phyloP scores from a whole-genome alignment of 1,284 basidiomycete genomes.

The Moniliophthora roreri region DNA sequence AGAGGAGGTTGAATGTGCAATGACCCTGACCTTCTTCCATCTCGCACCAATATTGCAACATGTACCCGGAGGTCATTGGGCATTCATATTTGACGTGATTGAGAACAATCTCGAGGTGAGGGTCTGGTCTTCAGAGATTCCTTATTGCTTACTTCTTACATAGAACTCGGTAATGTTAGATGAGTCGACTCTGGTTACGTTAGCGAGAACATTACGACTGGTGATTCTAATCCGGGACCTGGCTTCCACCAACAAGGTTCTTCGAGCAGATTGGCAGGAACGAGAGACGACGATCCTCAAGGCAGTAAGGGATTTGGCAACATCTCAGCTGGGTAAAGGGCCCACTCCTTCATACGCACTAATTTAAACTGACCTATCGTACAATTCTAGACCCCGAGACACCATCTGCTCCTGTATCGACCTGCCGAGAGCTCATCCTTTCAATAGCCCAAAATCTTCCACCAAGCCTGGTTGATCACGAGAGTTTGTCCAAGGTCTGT shows the following conservation, averaged over 20 bases:
- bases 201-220: slow-evolving; percentile 72
- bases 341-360: not conserved
- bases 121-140: slow-evolving; percentile 7
- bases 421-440: slow-evolving; percentile 68
- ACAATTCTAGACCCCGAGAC: slow-evolving; percentile 30
- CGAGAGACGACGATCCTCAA: slow-evolving; percentile 54
- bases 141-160: slow-evolving; percentile 1
- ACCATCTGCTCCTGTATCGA: slow-evolving; percentile 58
- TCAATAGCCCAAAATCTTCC: slow-evolving; percentile 70
- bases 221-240: slow-evolving; percentile 74
- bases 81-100: slow-evolving; percentile 87
- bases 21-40: slow-evolving; percentile 75
- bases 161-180: slow-evolving; percentile 69
- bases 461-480: slow-evolving; percentile 58
- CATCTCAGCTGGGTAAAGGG: slow-evolving; percentile 51
- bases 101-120: slow-evolving; percentile 87
- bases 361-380: slow-evolving; percentile 2
- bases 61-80: slow-evolving; percentile 88
- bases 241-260: slow-evolving; percentile 67
- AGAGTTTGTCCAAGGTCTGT: slow-evolving; percentile 61
- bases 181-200: slow-evolving; percentile 53
- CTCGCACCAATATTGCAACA: slow-evolving; percentile 89
- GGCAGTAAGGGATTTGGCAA: slow-evolving; percentile 59
- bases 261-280: slow-evolving; percentile 71
- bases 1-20: slow-evolving; percentile 72